A percentile compares a stretch with the other conserved stretches of the same genome.
Conservation (phyloP, 2,329 filamentous ascomycete species). For the Colletotrichum sp. region DNA sequence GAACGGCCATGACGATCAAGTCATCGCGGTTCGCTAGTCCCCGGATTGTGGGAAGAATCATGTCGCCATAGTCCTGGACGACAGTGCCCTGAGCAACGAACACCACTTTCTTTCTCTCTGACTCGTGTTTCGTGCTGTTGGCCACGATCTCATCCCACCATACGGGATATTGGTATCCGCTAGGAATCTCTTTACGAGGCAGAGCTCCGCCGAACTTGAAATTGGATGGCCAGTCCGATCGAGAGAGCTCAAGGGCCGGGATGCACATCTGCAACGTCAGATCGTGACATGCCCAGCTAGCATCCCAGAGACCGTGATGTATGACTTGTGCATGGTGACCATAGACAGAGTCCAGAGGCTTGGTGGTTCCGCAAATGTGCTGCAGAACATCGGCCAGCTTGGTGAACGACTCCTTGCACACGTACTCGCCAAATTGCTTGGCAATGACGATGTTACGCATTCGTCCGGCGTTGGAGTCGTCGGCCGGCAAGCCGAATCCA, state of each 20-base stretch:
- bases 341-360: not conserved
- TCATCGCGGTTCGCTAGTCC: constrained; percentile 45
- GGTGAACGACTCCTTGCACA: not conserved
- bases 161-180: constrained; percentile 35
- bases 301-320: not conserved
- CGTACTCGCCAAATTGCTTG: not conserved
- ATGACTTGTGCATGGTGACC: not conserved
- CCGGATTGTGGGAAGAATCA: constrained; percentile 48
- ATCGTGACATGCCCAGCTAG: not conserved
- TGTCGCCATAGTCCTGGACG: constrained; percentile 39
- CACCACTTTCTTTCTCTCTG: constrained; percentile 41
- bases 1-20: constrained; percentile 32
- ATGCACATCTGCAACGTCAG: constrained; percentile 38
- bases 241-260: constrained; percentile 42
- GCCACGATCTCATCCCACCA: constrained; percentile 49
- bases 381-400: not conserved
- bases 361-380: not conserved
- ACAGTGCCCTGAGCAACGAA: constrained; percentile 54
- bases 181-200: constrained; percentile 32
- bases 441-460: not conserved
- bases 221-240: constrained; percentile 37
- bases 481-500: constrained; percentile 34
- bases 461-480: not conserved
- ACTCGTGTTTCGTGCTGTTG: not conserved
- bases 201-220: constrained; percentile 49